Conservation (phyloP, 495 filamentous ascomycete genomes). For the Articulospora tetracladia region DNA sequence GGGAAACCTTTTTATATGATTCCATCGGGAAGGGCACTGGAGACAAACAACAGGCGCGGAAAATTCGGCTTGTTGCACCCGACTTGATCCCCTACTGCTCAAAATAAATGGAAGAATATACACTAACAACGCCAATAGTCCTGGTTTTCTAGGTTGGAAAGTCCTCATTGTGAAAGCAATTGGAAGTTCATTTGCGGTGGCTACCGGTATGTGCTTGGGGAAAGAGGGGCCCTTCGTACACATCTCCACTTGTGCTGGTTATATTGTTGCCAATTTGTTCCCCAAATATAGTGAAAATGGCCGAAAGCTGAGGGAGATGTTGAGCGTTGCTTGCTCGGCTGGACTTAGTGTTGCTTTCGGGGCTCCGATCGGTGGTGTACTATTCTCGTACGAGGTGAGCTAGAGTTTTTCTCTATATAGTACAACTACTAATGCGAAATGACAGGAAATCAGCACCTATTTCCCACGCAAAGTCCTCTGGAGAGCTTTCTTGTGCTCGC, state of each 20-base stretch:
- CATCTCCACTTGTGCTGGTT: slow-evolving; percentile 53
- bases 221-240: slow-evolving; percentile 61
- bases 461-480: slow-evolving; percentile 54
- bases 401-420: not conserved
- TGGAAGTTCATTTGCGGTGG: slow-evolving; percentile 52
- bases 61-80: too few relatives aligned
- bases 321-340: slow-evolving; percentile 50
- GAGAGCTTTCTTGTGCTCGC: slow-evolving; percentile 54
- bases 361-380: slow-evolving; percentile 54
- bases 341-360: slow-evolving; percentile 56
- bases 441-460: slow-evolving; percentile 46
- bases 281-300: slow-evolving; percentile 51
- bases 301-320: slow-evolving; percentile 49
- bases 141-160: slow-evolving; percentile 48
- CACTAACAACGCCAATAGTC: too few relatives aligned
- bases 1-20: too few relatives aligned
- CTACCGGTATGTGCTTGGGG: slow-evolving; percentile 54
- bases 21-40: too few relatives aligned
- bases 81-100: too few relatives aligned
- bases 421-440: slow-evolving; percentile 6
- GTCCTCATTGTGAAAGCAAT: slow-evolving; percentile 53
- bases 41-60: too few relatives aligned
- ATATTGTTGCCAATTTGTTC: slow-evolving; percentile 46
- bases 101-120: too few relatives aligned
- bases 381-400: slow-evolving; percentile 49